Evolutionary conservation across 2,329 filamentous ascomycete species (phyloP).

Genomic region (Byssothecium circinans): DNA sequence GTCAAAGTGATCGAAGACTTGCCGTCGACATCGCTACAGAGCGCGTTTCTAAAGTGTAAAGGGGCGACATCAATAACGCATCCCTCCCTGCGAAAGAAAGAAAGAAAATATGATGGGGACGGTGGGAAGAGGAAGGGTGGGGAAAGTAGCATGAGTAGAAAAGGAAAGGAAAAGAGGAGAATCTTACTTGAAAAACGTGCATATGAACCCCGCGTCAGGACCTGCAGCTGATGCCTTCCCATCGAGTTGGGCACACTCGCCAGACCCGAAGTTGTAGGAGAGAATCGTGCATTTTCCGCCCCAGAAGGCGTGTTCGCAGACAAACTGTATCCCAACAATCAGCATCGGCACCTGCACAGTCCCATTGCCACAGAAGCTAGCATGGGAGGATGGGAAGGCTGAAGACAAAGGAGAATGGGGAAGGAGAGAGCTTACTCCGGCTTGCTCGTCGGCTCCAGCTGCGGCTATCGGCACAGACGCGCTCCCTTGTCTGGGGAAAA

Average conservation of each 20-base stretch:
- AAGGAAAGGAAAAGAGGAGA: background rate
- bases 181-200: conserved; percentile 32
- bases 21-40: conserved; percentile 13
- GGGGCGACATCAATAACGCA: background rate
- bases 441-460: conserved; percentile 1
- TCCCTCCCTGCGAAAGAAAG: too few species aligned
- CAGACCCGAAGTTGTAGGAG: conserved; percentile 15
- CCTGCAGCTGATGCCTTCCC: conserved; percentile 21
- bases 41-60: conserved; percentile 14
- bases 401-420: too few species aligned
- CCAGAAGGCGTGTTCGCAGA: conserved; percentile 30
- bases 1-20: conserved; percentile 11
- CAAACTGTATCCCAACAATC: conserved; percentile 27
- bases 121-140: too few species aligned
- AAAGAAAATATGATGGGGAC: too few species aligned
- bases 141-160: background rate
- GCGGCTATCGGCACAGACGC: background rate
- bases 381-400: too few species aligned
- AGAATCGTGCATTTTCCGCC: conserved; percentile 20
- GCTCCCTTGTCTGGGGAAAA: background rate
- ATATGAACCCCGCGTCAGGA: conserved; percentile 26
- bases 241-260: conserved; percentile 21
- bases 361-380: too few species aligned
- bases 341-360: too few species aligned
- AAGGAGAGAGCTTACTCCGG: background rate